Evolutionary conservation across 2,329 filamentous ascomycete genomes (phyloP).

Genomic region (Lasiodiplodia hormozganensis): DNA sequence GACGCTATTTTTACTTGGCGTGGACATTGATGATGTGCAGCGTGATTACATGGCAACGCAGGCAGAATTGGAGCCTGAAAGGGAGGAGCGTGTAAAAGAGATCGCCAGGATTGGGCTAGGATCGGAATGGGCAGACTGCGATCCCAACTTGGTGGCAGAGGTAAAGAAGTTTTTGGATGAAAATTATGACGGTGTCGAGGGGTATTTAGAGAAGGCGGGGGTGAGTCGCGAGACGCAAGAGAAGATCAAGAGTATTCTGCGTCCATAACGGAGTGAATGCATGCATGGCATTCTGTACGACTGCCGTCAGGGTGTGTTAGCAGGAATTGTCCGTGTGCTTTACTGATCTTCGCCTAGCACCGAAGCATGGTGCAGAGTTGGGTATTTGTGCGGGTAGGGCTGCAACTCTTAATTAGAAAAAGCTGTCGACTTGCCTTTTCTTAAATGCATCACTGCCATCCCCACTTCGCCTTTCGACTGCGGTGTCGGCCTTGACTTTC

Average conservation of each 20-base stretch:
- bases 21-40: constrained; percentile 67
- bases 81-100: constrained; percentile 69
- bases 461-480: neutral
- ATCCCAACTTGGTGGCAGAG: constrained; percentile 64
- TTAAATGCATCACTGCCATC: neutral
- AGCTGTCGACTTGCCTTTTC: neutral
- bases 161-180: constrained; percentile 65
- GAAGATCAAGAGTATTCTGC: constrained; percentile 43
- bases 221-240: constrained; percentile 46
- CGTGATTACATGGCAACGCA: constrained; percentile 75
- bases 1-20: constrained; percentile 67
- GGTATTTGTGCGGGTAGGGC: neutral
- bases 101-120: constrained; percentile 74
- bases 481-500: neutral
- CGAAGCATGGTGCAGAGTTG: neutral
- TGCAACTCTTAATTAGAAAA: neutral
- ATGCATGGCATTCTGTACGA: neutral
- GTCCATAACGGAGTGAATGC: neutral
- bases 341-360: neutral
- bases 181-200: constrained; percentile 69
- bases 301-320: neutral
- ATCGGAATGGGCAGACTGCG: constrained; percentile 54
- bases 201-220: constrained; percentile 71
- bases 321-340: neutral
- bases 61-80: constrained; percentile 66